Evolutionary conservation across 1,139 yeast species (phyloP).

Genomic region (Schizosaccharomyces versatilis): DNA sequence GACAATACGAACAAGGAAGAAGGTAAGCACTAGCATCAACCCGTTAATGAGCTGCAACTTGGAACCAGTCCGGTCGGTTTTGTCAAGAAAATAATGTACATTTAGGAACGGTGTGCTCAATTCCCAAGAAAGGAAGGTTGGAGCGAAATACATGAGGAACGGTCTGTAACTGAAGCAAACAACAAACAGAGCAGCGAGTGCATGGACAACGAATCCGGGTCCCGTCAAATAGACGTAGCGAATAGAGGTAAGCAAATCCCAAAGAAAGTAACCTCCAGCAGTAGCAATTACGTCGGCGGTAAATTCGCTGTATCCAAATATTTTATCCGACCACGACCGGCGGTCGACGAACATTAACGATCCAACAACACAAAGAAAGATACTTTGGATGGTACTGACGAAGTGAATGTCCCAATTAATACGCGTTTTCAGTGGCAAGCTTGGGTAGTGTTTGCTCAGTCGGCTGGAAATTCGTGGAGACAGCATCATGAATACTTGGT

Average conservation of each 20-base stretch:
- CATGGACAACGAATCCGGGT: constrained; percentile 64
- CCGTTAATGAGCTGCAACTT: constrained; percentile 43
- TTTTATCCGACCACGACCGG: constrained; percentile 25
- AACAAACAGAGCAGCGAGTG: constrained; percentile 57
- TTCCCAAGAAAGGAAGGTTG: constrained; percentile 69
- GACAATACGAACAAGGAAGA: constrained; percentile 55
- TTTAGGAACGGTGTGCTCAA: constrained; percentile 83
- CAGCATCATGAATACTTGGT: constrained; percentile 25
- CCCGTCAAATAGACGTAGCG: constrained; percentile 49
- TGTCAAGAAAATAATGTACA: constrained; percentile 26
- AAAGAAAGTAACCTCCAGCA: constrained; percentile 72
- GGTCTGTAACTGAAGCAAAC: constrained; percentile 41
- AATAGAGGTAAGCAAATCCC: constrained; percentile 61
- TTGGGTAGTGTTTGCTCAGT: constrained; percentile 28
- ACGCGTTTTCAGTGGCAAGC: constrained; percentile 26
- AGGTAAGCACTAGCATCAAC: constrained; percentile 38
- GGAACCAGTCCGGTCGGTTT: constrained; percentile 9
- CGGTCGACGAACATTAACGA: constrained; percentile 39
- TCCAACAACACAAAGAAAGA: constrained; percentile 32
- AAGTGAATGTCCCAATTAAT: constrained; percentile 72
- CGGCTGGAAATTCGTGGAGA: constrained; percentile 28
- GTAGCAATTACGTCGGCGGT: constrained; percentile 47
- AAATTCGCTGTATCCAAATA: constrained; percentile 54
- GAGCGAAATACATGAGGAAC: constrained; percentile 64
- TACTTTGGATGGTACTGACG: constrained; percentile 67